Base-by-base conservation (phyloP, 2,329 filamentous ascomycete genomes). In the Aspergillus pseudonomiae region DNA sequence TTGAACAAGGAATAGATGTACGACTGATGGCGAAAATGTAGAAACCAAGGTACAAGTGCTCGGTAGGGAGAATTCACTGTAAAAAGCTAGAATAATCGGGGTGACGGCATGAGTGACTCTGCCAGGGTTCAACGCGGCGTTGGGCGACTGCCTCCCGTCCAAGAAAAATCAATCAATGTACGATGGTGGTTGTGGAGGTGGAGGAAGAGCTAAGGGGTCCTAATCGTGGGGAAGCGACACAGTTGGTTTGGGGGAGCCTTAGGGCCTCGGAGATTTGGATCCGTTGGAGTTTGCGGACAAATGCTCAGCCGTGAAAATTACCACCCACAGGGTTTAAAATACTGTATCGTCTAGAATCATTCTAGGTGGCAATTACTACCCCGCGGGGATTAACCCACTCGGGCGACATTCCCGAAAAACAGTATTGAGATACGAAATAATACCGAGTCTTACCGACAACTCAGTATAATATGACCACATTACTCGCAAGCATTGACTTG, bases 251-350 rank as follows among this genome's bases (percentile, higher is more conserved):
- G 32, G 28, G 32, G 30, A 36, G 24, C 21, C 48, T 52, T 34
- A 32, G 48, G 48, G 46, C 46, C 26, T 50, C 46, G 48, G 11
- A 19, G 45, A 61, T 48, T 63, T 30, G 59, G 11, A 48, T 50
- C 58, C 64, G 61, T 59, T 36, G 48, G 46, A 28, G 24, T 14
- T 28, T 34, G 30, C 67, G 67, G 67, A 64, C 58, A 67, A 68
- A 63, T 48, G 45, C 65, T 69, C 65, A 60, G 55, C 67, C 65
- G 65, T 54, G 26, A 43, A 55, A 39, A 54, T 61, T 46, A 32
- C 57, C 34, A 11, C 26, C 7, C 7, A 39, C 9, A 21, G 32
- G 19, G 10, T 7, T 54, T 28, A 46, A n/a, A 39, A 30, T 24
- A 53, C 43, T 48, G 58, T 50, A 54, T 52, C 28, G 9, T 7